Base-by-base conservation (phyloP, 106 monocot genomes). In the Dioscorea zingiberensis region DNA sequence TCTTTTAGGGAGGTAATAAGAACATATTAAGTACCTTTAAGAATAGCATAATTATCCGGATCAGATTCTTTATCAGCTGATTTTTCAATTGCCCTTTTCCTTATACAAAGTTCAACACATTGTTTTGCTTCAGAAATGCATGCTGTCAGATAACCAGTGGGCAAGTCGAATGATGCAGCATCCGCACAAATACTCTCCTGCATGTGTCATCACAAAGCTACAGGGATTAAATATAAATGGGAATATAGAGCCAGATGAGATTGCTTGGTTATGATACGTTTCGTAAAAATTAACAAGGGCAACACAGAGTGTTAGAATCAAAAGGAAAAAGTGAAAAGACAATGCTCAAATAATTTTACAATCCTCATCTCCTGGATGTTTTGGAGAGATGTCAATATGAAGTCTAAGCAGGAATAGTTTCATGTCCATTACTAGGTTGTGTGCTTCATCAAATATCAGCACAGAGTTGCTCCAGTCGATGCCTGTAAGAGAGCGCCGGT, bases 381-480 rank as follows among this genome's bases (percentile, higher is more conserved):
- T 38, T 10, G 10, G 38, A 38, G 38, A 38, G 0, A 38, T 38
- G 38, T 38, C 38, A 38, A 38, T 38, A 38, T 38, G 38, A 38
- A 38, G 38, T 38, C 38, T 38, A 38, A 38, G 4, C 38, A 38
- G 38, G 4, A 38, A 38, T 38, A 2, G 38, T 38, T 30, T 38
- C 38, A 38, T 38, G 38, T 19, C 3, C 25, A 58, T 30, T 91
- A 97, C 97, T 88, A 97, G 57, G 66, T 97, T 97, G 77, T 97
- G 97, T 62, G 97, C 97, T 79, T 97, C 97, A 73, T 97, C 97
- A 92, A 97, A 97, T 77, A 92, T 85, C 46, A 97, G 81, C 8
- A 97, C 76, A 54, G 95, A 65, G 69, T 88, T 88, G n/a, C 63
- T 66, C 97, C 97, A 97, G 22, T 77, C 76, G 55, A 97, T 88